Base-by-base conservation (phyloP, 1,284 basidiomycete genomes). In the Melanopsichium pennsylvanicum region DNA sequence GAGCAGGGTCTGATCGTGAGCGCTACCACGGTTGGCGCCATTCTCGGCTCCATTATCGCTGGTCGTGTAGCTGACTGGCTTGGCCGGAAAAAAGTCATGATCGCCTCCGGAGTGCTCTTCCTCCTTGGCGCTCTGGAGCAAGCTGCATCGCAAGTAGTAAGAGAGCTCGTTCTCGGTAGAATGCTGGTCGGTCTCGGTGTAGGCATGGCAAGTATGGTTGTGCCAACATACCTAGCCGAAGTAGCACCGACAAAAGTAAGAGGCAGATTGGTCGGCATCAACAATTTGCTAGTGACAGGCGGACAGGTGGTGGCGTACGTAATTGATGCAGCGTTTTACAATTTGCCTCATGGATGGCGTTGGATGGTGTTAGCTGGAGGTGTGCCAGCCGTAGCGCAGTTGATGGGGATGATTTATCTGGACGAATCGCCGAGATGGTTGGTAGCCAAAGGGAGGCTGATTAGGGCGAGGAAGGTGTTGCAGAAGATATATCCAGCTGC, bases 371-470 rank as follows among this genome's bases (percentile, higher is more conserved):
- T 76, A 4, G 61, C 56, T 4, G 72, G 70, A 5, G 68, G 61
- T 5, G 27, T 74, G 8, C 75, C 75, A 5, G 75, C 75, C 6
- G 22, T 76, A 2, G 51, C 70, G 5, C 75, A 78, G 48, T 52
- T 78, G 27, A 49, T 73, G 0, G 72, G 74, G 4, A 64, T 78
- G 46, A 43, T 74, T 42, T 73, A 73, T 21, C 41, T 78, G 12
- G 75, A 78, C 29, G 75, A 78, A 49, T 66, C 59, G 18, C 75
- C 75, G 15, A 41, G 74, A 15, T 78, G 75, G 75, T 59, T 75
- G 13, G 56, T 75, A 8, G 60, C 56, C 10, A 36, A 52, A 7
- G 74, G 75, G 0, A 49, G 59, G 9, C 55, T 73, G 25, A 45
- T 63, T 8, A 37, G 61, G 9, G 76, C 76, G 3, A 51, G 76